Evolutionary conservation across 2,329 filamentous ascomycete genomes (phyloP), one percentile per base, ranked within the genome.

Genomic region (Beauveria sp.): DNA sequence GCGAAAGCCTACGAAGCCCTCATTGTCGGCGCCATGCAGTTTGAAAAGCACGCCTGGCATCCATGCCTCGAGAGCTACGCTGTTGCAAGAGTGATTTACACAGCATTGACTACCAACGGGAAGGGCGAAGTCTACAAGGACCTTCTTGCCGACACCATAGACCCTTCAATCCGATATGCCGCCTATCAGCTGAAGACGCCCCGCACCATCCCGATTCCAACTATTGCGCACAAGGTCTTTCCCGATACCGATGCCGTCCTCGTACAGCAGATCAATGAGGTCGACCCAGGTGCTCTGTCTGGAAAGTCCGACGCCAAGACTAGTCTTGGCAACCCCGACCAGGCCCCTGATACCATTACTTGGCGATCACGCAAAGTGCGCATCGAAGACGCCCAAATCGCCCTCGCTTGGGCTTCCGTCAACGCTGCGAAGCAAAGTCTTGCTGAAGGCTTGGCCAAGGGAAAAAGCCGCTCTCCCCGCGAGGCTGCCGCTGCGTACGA

Each of bases 141-240:
- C 64, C 81, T 97, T 26, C 78, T 99, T 62, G 86, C 88, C 53
- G 88, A 90, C 68, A 96, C 90, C 5, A 88, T 96, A 64, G 95
- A 99, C 72, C 93, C 93, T 2, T 96, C 92, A 65, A 90, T 99
- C 69, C 88, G 93, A 65, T 98, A 96, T 73, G 93, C 93, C 42
- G 92, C 95, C 20, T 98, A 98, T 73, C 92, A 96, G 74, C 83
- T 92, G 72, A 89, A 93, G 72, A 84, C 96, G 38, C 90, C 93
- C 0, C 87, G 95, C 49, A 96, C 92, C 2, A 84, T 92, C 60
- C 88, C 93, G 3, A 88, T 96, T 54, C 83, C 88, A 0, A 84
- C 86, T 8, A 89, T 98, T 65, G 89, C 91, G 2, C 87, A 87
- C 67, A 88, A 89, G 66, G 87, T 88, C 64, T 96, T 98, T 67